Base-by-base conservation (phyloP, 2,329 filamentous ascomycete genomes). In the Zymoseptoria crescenta region DNA sequence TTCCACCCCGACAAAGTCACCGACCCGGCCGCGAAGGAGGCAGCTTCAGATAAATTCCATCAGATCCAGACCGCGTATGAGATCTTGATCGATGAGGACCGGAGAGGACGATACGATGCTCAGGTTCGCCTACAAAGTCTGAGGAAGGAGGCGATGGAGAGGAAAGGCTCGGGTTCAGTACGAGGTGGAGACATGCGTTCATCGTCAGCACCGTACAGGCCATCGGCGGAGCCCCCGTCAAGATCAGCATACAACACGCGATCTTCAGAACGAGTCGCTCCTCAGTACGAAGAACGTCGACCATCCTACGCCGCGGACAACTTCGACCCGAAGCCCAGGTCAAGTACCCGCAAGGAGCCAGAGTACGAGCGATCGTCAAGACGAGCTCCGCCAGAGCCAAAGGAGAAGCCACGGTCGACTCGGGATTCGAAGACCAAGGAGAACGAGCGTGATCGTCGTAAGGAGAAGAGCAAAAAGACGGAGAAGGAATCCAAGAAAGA, bases 1-100 rank as follows among this genome's bases (percentile, higher is more conserved):
- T 85, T 91, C 69, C 94, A 99, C 67, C 76, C 79, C 61, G 78
- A 79, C 93, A 81, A 67, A 76, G 58, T 63, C 28, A 87, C 91
- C 65, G 85, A 96, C 69, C 85, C 87, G 56, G 79, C 84, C 16
- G 79, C 88, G 68, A 95, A 94, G 75, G 84, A 85, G 60, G 78
- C 84, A 67, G 95, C 92, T 74, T 85, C 89, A 67, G 87, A 91
- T 67, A 87, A 96, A 74, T 99, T 97, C 70, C 91, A 96, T 75
- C 86, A 85, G 72, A 89, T 97, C 35, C 92, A 96, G 74, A 85
- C 92, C 68, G 92, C 94, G 55, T 99, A 96, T 75, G 94, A 97
- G 75, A 80, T 94, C 29, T 83, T 99, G 61, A 89, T 85, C 69
- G 87, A 96, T 71, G 88, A 93, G 28, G 80, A 77, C 6, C 84